Conservation (phyloP, 495 filamentous ascomycete genomes). For the Cetradonia linearis region DNA sequence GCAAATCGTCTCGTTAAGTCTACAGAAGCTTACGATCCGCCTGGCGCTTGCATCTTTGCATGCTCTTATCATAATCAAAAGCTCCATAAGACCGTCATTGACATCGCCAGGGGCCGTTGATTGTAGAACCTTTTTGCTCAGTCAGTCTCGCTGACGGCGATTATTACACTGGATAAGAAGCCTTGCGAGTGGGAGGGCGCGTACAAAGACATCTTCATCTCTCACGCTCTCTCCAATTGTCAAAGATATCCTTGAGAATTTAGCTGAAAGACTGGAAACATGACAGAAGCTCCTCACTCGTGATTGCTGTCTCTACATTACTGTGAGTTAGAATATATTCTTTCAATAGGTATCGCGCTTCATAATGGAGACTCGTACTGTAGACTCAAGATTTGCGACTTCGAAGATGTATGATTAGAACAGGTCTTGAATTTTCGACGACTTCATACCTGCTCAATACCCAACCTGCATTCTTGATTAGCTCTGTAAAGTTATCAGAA, state of each 20-base stretch:
- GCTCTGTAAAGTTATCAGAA: background rate
- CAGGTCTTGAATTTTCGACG: background rate
- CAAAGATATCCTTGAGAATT: background rate
- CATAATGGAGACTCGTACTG: background rate
- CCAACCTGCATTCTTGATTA: conserved; percentile 49
- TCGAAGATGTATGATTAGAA: background rate
- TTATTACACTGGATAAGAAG: background rate
- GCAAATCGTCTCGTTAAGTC: conserved; percentile 31
- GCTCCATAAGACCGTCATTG: conserved; percentile 97
- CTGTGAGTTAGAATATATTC: background rate
- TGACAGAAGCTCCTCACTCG: background rate
- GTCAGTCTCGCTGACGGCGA: background rate
- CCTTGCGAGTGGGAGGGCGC: background rate
- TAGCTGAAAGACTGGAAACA: background rate
- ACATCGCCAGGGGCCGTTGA: conserved; percentile 92
- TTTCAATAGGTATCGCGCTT: background rate
- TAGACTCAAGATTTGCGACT: conserved; percentile 6
- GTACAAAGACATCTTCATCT: conserved; percentile 11
- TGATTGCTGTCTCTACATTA: conserved; percentile 3
- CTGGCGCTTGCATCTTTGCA: conserved; percentile 94
- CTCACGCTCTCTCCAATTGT: conserved; percentile 10
- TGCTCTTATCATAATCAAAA: conserved; percentile 97
- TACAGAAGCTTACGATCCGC: conserved; percentile 68
- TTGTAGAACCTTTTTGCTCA: conserved; percentile 57
- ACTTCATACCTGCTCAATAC: conserved; percentile 52